Evolutionary conservation across 305 asterid genomes (phyloP), one percentile per base, ranked within the genome.

Genomic region (Fraxinus paxiana): DNA sequence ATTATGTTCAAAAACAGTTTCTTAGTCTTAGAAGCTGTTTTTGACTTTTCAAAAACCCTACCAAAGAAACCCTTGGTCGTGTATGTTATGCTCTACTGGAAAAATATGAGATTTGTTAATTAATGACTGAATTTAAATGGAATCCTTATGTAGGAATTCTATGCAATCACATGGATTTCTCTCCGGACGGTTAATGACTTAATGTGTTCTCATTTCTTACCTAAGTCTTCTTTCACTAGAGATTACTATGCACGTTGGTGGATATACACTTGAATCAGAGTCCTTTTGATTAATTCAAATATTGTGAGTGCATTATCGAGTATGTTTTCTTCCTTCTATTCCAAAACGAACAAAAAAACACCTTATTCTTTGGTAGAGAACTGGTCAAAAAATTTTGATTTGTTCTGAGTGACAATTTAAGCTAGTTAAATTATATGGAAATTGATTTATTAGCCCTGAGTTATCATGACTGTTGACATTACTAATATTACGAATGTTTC

Each of bases 81-180:
- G 59, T 65, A 65, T 7, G 37, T 65, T 65, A 38, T 17, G 33
- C 69, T 77, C 78, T 30, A 79, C 75, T 59, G 67, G 81, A 75
- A 63, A 59, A 61, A 26, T 30, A 9, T 18, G 37, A 8, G 77
- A 43, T 73, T 61, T 35, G 15, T 73, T 15, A 30, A 20, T 43
- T 71, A 75, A 71, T 30, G 75, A 54, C 61, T 51, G 82, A 67
- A 72, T 69, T 26, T 67, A 3, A 18, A 56, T 74, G 51, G 41
- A 37, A 17, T 33, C 67, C 72, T 46, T 10, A 48, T 59, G 34
- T n/a, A 26, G 79, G n/a, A 3, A 35, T 38, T 20, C 69, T 35
- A 51, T 37, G 35, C 35, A 77, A 41, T 73, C 43, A 75, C 33
- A 51, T 73, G 75, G 20, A 30, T 59, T 24, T 70, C 81, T 75